A percentile compares a stretch with the other conserved stretches of the same genome.
Conservation (phyloP, 768 basidiomycete genomes). For the Panus rudis region DNA sequence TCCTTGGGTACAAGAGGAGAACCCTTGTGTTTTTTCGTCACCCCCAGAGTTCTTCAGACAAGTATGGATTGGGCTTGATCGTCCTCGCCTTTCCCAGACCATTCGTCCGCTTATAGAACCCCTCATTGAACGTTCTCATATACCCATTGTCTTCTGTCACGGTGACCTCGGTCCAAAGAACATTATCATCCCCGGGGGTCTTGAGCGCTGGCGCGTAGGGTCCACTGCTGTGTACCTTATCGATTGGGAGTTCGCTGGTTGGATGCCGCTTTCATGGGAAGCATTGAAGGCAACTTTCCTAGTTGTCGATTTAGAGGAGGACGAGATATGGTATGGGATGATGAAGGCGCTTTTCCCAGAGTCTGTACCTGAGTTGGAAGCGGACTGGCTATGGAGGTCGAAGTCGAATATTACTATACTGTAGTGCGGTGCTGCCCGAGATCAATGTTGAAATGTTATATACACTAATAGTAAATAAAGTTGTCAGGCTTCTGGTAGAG, state of each 20-base stretch:
- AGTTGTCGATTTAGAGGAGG: conserved; percentile 3
- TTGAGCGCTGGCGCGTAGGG: conserved; percentile 6
- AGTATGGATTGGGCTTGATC: conserved; percentile 9
- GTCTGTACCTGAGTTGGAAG: conserved; percentile 4
- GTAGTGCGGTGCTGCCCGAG: too few species aligned
- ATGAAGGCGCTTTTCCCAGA: conserved; percentile 7
- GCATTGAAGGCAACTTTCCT: conserved; percentile 13
- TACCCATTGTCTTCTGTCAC: conserved; percentile 14
- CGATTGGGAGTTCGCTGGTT: conserved; percentile 13
- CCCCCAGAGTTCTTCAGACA: conserved; percentile 6
- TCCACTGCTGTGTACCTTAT: conserved; percentile 2
- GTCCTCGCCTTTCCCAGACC: not conserved
- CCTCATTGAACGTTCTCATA: conserved; percentile 7
- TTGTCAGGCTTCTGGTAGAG: too few species aligned
- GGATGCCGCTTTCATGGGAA: conserved; percentile 13
- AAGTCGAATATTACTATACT: not conserved
- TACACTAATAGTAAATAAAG: too few species aligned
- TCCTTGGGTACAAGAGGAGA: conserved; percentile 9
- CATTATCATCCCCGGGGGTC: conserved; percentile 10
- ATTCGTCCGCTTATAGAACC: conserved; percentile 5
- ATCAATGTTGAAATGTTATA: too few species aligned
- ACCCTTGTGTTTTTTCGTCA: conserved; percentile 2
- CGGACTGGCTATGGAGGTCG: conserved; percentile 9
- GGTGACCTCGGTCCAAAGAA: conserved; percentile 11
- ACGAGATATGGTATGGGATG: conserved; percentile 9